Evolutionary conservation across 306 rosid species (phyloP).

Genomic region (Inga oerstediana): DNA sequence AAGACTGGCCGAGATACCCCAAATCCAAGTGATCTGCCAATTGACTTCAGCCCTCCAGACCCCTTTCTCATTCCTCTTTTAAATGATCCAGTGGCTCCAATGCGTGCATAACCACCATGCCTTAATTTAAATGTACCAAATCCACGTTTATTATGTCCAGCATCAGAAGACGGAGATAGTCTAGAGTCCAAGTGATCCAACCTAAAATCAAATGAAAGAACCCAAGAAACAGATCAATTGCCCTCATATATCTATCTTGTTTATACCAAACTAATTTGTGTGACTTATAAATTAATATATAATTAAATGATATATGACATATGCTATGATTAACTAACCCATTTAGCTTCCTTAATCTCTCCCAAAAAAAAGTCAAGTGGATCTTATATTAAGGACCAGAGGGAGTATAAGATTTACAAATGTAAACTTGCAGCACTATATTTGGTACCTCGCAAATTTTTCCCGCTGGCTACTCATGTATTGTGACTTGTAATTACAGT

Average conservation of each 20-base stretch:
- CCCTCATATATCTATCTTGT: no score
- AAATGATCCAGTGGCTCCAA: slow-evolving; percentile 77
- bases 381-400: no score
- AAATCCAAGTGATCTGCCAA: slow-evolving; percentile 85
- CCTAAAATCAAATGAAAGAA: slow-evolving; percentile 51
- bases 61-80: slow-evolving; percentile 92
- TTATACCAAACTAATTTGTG: no score
- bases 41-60: slow-evolving; percentile 90
- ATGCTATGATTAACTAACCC: no score
- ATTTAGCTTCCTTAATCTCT: no score
- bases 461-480: slow-evolving; percentile 81
- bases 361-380: no score
- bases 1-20: slow-evolving; percentile 91
- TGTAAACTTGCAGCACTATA: slow-evolving; percentile 10
- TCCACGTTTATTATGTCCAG: slow-evolving; percentile 67
- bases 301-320: no score
- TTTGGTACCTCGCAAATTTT: slow-evolving; percentile 69
- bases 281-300: no score
- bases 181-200: slow-evolving; percentile 86
- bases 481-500: slow-evolving; percentile 68
- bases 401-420: background rate
- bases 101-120: slow-evolving; percentile 58
- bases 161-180: slow-evolving; percentile 69
- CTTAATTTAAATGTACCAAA: slow-evolving; percentile 68
- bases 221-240: background rate